These are phyloP conservation scores for Glycine tomentella DNA, from an alignment of 306 rosid genomes.

Conservation along the genomic window DNA sequence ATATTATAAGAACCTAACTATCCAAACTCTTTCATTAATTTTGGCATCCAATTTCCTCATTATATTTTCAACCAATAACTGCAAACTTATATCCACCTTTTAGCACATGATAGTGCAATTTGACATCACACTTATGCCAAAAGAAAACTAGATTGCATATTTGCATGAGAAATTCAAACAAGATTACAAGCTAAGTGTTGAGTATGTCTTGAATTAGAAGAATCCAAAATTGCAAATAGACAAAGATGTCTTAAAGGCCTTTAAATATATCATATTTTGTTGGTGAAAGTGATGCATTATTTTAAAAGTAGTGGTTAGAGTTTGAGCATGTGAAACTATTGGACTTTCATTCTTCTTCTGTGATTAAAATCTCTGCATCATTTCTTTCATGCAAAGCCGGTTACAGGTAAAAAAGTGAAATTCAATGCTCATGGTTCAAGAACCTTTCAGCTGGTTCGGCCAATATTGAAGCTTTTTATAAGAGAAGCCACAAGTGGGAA, in stretches of 20 bases:
- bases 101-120: conserved; percentile 1
- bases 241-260: conserved; percentile 7
- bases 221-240: neutral
- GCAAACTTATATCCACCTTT: neutral
- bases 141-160: neutral
- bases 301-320: neutral
- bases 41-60: conserved; percentile 9
- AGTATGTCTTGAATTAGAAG: conserved; percentile 4
- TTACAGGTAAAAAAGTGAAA: conserved; percentile 6
- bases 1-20: neutral
- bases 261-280: neutral
- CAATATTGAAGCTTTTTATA: neutral
- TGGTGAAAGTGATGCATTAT: neutral
- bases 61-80: neutral
- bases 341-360: neutral
- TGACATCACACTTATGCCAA: conserved; percentile 11
- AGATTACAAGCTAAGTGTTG: conserved; percentile 16
- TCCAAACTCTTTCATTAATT: neutral
- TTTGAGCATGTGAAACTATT: neutral
- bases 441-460: conserved; percentile 29
- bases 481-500: neutral
- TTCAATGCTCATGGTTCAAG: neutral
- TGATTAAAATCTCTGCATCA: conserved; percentile 8
- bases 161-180: conserved; percentile 4
- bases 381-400: conserved; percentile 1